Conservation (phyloP, 257 asterid genomes). For the Scutellaria baicalensis region DNA sequence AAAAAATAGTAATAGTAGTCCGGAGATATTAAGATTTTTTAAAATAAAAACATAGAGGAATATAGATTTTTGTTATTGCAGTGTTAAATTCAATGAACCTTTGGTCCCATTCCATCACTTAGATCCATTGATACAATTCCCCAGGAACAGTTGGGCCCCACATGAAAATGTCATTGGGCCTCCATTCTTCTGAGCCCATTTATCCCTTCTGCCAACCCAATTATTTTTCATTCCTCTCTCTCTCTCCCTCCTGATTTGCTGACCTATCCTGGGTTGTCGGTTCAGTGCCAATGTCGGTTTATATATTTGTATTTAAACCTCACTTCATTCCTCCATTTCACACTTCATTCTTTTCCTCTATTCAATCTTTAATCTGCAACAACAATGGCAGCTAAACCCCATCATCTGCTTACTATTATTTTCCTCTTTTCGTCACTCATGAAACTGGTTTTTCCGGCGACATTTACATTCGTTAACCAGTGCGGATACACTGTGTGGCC, state of each 20-base stretch:
- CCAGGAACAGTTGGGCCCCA: not conserved
- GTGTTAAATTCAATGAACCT: no score
- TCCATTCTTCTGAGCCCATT: not conserved
- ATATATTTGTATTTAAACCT: not conserved
- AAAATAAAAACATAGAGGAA: no score
- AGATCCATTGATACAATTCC: no score
- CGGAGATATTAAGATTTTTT: no score
- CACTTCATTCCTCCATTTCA: not conserved
- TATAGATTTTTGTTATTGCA: no score
- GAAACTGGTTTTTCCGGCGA: slow-evolving; percentile 32
- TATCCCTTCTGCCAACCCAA: not conserved
- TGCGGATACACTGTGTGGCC: slow-evolving; percentile 71
- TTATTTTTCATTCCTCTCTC: not conserved
- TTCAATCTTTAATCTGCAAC: not conserved
- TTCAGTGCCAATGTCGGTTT: slow-evolving; percentile 8
- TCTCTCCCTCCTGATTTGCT: not conserved
- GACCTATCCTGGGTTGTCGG: slow-evolving; percentile 5
- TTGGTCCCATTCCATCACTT: no score
- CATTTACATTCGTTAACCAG: slow-evolving; percentile 56
- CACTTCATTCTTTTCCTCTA: not conserved
- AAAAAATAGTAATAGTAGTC: no score
- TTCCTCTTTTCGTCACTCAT: not conserved
- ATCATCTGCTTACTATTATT: not conserved
- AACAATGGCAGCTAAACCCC: slow-evolving; percentile 1
- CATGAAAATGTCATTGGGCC: not conserved